These are phyloP conservation scores for Cryptosporidium ubiquitum DNA, from an alignment of 169 alveolate genomes.

Conservation along the genomic window DNA sequence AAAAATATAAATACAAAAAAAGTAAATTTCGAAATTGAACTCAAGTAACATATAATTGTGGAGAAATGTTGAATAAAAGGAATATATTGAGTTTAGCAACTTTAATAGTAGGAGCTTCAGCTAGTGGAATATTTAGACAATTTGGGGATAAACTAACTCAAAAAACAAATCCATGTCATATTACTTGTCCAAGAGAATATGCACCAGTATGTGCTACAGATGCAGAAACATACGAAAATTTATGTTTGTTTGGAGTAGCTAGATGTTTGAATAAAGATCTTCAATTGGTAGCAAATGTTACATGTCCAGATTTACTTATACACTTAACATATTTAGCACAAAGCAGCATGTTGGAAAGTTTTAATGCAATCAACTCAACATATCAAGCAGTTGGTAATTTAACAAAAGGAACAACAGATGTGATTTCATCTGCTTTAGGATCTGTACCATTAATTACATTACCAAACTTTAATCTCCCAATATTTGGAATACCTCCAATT, in stretches of 20 bases:
- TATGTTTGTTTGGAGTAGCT: constrained; percentile 67
- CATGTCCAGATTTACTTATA: constrained; percentile 58
- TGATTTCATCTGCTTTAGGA: constrained; percentile 33
- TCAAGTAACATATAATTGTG: background rate
- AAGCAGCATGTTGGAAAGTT: constrained; percentile 23
- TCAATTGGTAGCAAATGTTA: constrained; percentile 63
- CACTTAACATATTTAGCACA: constrained; percentile 51
- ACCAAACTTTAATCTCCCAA: constrained; percentile 53
- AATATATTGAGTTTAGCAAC: constrained; percentile 50
- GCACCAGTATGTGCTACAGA: constrained; percentile 73
- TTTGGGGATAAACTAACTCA: constrained; percentile 8
- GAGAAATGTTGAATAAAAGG: constrained; percentile 4
- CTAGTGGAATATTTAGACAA: constrained; percentile 60
- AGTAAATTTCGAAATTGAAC: background rate
- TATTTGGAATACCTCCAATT: constrained; percentile 45
- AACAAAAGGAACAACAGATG: constrained; percentile 41
- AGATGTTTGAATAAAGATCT: constrained; percentile 59
- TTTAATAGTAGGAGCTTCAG: constrained; percentile 53
- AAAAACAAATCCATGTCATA: constrained; percentile 59
- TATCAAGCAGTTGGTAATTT: constrained; percentile 17
- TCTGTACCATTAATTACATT: constrained; percentile 30
- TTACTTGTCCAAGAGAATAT: constrained; percentile 72
- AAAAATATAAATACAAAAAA: too few species aligned
- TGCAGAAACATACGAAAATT: constrained; percentile 63
- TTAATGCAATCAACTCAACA: constrained; percentile 38